Percentiles rank a stretch among this genome's conserved stretches.
These are phyloP conservation scores for Fusarium azukiicola DNA, from an alignment of 2,329 filamentous ascomycete species.

Conservation along the genomic window DNA sequence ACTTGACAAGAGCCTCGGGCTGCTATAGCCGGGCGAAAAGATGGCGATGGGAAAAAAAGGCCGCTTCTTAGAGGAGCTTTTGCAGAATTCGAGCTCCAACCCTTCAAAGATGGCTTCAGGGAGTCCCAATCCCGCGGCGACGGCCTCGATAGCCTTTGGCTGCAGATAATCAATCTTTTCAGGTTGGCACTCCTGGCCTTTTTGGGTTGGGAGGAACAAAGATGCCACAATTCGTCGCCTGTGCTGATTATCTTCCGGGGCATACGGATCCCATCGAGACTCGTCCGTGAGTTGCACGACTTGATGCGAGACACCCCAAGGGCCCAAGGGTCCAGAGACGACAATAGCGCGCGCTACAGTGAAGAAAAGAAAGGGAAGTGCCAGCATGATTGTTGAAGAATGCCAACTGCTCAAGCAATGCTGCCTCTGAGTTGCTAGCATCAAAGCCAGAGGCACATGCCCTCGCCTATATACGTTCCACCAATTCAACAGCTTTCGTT, in stretches of 20 bases:
- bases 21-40: constrained; percentile 66
- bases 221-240: constrained; percentile 42
- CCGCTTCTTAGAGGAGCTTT: constrained; percentile 34
- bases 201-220: constrained; percentile 33
- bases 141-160: constrained; percentile 26
- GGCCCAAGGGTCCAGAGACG: constrained; percentile 29
- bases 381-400: not conserved
- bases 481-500: not conserved
- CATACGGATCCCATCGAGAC: constrained; percentile 45
- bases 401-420: not conserved
- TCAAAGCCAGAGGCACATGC: not conserved
- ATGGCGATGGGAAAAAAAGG: constrained; percentile 57
- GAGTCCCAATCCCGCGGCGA: constrained; percentile 27
- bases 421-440: not conserved
- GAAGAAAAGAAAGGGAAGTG: constrained; percentile 17
- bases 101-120: constrained; percentile 31
- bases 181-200: constrained; percentile 17
- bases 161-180: constrained; percentile 41
- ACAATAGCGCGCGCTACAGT: constrained; percentile 32
- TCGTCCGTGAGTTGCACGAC: constrained; percentile 45
- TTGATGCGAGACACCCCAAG: constrained; percentile 34
- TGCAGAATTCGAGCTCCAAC: constrained; percentile 44
- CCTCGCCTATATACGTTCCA: constrained; percentile 7
- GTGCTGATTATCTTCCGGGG: constrained; percentile 34
- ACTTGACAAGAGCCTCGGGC: constrained; percentile 63